phyloP scores from a whole-genome alignment of 148 eudicot species.

The Agrostemma githago region DNA sequence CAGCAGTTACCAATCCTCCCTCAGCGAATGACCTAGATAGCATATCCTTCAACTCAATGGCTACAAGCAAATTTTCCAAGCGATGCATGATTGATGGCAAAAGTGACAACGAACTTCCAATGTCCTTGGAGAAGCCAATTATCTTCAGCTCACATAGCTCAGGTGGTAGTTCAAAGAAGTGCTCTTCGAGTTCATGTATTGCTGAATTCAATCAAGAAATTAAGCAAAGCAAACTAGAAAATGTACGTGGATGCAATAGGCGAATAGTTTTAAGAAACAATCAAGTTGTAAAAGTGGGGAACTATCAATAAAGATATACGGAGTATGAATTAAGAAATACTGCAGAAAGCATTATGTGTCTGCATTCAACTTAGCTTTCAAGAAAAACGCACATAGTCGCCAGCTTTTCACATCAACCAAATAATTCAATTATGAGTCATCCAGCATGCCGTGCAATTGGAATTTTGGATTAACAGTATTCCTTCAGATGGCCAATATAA shows the following conservation, averaged over 20 bases:
- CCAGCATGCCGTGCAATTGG: neutral
- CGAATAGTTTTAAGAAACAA: neutral
- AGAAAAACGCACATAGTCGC: neutral
- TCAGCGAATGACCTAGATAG: constrained; percentile 69
- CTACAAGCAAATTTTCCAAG: constrained; percentile 85
- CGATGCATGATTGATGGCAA: constrained; percentile 93
- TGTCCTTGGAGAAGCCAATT: constrained; percentile 80
- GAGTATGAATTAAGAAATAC: neutral
- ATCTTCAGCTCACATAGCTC: constrained; percentile 86
- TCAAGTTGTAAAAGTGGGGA: neutral
- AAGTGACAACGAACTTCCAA: constrained; percentile 89
- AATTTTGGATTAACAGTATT: neutral
- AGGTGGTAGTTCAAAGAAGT: constrained; percentile 87
- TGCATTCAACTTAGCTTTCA: neutral
- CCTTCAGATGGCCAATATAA: neutral
- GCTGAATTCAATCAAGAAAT: constrained; percentile 34
- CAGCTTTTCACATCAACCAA: neutral
- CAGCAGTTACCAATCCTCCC: constrained; percentile 52
- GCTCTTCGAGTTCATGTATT: constrained; percentile 70
- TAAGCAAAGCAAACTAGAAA: neutral
- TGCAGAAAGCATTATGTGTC: neutral
- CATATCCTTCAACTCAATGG: constrained; percentile 68
- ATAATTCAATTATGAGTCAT: neutral
- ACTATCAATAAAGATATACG: neutral
- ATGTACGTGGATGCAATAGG: neutral